phyloP scores from a whole-genome alignment of 2,329 filamentous ascomycete genomes.

The Xylariaceae sp. region DNA sequence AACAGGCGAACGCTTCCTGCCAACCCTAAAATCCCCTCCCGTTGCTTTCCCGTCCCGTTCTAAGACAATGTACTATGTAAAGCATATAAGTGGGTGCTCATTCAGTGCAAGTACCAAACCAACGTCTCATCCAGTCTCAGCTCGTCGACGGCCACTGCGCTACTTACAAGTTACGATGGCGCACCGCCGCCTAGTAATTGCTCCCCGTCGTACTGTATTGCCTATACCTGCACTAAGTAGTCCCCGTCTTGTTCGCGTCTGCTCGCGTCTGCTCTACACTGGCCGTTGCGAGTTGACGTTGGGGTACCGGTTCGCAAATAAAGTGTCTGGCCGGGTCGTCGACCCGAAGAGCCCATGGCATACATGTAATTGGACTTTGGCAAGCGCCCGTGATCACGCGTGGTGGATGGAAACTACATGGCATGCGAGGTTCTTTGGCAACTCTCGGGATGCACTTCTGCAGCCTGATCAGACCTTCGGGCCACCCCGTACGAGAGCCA shows the following conservation, averaged over 20 bases:
- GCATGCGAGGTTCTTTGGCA: conserved; percentile 15
- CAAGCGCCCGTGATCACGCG: background rate
- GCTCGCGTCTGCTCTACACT: background rate
- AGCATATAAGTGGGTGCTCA: background rate
- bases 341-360: conserved; percentile 5
- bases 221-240: too few species aligned
- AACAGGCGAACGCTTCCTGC: background rate
- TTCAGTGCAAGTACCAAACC: background rate
- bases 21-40: background rate
- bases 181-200: too few species aligned
- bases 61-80: background rate
- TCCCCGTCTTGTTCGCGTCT: background rate
- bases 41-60: background rate
- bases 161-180: too few species aligned
- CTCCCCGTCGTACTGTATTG: too few species aligned
- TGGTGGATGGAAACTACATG: background rate
- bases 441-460: conserved; percentile 22
- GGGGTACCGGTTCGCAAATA: background rate
- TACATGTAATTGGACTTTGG: background rate
- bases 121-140: background rate
- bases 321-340: conserved; percentile 9
- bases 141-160: background rate
- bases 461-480: conserved; percentile 32
- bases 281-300: background rate
- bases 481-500: conserved; percentile 33